These are phyloP conservation scores for Oropetium thomaeum DNA, from an alignment of 176 grass and related monocot species.

Conservation along the genomic window DNA sequence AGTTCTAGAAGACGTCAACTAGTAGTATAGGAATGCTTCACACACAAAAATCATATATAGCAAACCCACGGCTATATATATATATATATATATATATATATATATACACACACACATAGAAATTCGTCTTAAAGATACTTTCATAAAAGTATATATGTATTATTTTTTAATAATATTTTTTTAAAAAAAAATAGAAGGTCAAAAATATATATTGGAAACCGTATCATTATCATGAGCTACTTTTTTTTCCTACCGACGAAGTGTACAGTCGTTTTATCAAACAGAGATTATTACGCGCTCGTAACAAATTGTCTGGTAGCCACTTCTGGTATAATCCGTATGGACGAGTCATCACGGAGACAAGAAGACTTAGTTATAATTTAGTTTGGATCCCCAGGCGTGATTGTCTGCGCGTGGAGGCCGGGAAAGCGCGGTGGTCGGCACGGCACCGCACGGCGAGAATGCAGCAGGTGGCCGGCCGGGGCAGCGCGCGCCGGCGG, in stretches of 20 bases:
- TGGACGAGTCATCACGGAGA: not conserved
- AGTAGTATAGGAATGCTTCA: no score
- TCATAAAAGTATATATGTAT: no score
- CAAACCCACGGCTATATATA: not conserved
- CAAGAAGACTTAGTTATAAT: not conserved
- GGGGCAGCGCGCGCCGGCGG: not conserved
- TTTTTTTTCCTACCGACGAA: no score
- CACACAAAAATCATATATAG: no score
- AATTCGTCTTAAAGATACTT: no score
- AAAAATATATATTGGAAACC: no score
- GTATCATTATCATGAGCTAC: no score
- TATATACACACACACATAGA: no score
- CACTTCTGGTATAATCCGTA: not conserved
- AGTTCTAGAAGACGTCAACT: no score
- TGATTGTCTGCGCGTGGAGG: not conserved
- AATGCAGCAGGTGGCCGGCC: constrained; percentile 2
- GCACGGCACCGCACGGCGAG: constrained; percentile 11
- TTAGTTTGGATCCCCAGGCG: constrained; percentile 14
- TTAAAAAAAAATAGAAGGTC: no score
- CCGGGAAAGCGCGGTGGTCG: constrained; percentile 4
- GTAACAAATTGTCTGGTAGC: constrained; percentile 1
- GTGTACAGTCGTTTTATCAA: not conserved
- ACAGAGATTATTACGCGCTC: not conserved
- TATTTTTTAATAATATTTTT: no score
- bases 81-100: not conserved